Conservation (phyloP, 2,329 filamentous ascomycete genomes). For the Hymenoscyphus repandus region DNA sequence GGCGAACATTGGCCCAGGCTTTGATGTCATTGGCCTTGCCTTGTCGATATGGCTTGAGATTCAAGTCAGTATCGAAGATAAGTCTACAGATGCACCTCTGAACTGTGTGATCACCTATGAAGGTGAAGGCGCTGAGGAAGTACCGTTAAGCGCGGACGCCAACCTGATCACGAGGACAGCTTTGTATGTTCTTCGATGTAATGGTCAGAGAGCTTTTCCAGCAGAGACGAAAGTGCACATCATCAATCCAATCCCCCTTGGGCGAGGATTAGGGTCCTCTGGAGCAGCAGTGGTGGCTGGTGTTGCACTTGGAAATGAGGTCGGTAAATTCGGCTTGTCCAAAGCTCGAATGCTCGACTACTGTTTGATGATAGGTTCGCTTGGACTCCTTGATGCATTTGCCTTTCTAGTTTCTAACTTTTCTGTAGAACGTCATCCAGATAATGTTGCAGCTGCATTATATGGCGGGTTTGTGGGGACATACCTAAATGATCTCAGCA, state of each 20-base stretch:
- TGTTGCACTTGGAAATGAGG: constrained; percentile 86
- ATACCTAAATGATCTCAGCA: constrained; percentile 86
- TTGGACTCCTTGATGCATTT: not conserved
- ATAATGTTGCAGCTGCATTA: constrained; percentile 90
- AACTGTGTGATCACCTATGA: constrained; percentile 93
- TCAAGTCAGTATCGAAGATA: constrained; percentile 64
- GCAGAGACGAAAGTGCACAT: constrained; percentile 86
- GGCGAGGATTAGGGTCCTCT: constrained; percentile 88
- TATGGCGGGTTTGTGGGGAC: constrained; percentile 97
- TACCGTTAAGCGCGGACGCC: constrained; percentile 75
- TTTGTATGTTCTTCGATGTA: constrained; percentile 89
- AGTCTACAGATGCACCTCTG: constrained; percentile 54
- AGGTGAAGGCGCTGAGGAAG: constrained; percentile 63
- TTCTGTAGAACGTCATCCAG: constrained; percentile 69
- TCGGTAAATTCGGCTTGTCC: constrained; percentile 71
- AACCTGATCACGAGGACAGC: constrained; percentile 95
- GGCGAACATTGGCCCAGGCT: constrained; percentile 95
- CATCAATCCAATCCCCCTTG: constrained; percentile 90
- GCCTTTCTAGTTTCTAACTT: not conserved
- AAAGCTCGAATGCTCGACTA: constrained; percentile 88
- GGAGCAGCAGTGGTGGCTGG: constrained; percentile 93
- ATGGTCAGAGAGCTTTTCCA: constrained; percentile 81
- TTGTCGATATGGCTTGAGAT: constrained; percentile 92
- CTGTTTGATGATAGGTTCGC: constrained; percentile 86
- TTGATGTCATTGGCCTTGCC: constrained; percentile 95